phyloP scores from a whole-genome alignment of 2,329 filamentous ascomycete genomes.

The Aspergillus alliaceus region DNA sequence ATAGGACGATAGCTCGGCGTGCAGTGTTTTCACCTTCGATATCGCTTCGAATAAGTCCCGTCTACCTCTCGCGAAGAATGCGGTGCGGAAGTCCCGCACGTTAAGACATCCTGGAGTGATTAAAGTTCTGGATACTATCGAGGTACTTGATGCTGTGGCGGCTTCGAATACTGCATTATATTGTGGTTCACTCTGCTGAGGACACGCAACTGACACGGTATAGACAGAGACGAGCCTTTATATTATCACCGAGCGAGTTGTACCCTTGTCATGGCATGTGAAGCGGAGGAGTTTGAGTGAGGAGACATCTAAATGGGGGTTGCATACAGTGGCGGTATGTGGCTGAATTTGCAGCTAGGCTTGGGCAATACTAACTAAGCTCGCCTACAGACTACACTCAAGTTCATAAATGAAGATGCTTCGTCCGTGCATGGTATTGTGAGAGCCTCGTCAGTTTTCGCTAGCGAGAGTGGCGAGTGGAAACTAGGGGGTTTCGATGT shows the following conservation, averaged over 20 bases:
- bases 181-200: neutral
- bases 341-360: neutral
- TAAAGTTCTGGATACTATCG: conserved; percentile 89
- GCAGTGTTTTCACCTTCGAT: conserved; percentile 97
- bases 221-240: conserved; percentile 94
- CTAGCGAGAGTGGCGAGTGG: conserved; percentile 96
- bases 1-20: conserved; percentile 89
- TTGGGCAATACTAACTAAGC: neutral
- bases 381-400: conserved; percentile 70
- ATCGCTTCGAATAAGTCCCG: conserved; percentile 75
- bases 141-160: conserved; percentile 56
- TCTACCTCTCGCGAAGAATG: conserved; percentile 86
- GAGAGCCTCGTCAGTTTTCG: conserved; percentile 83
- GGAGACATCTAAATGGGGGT: conserved; percentile 95
- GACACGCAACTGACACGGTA: conserved; percentile 5
- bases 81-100: conserved; percentile 88
- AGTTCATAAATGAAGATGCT: conserved; percentile 94
- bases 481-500: conserved; percentile 93
- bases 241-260: conserved; percentile 88
- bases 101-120: conserved; percentile 92
- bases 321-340: conserved; percentile 77
- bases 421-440: conserved; percentile 87
- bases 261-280: conserved; percentile 85
- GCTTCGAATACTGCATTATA: neutral
- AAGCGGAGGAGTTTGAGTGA: conserved; percentile 82